Conservation (phyloP, 441 rosid genomes). For the Brassica balearica region DNA sequence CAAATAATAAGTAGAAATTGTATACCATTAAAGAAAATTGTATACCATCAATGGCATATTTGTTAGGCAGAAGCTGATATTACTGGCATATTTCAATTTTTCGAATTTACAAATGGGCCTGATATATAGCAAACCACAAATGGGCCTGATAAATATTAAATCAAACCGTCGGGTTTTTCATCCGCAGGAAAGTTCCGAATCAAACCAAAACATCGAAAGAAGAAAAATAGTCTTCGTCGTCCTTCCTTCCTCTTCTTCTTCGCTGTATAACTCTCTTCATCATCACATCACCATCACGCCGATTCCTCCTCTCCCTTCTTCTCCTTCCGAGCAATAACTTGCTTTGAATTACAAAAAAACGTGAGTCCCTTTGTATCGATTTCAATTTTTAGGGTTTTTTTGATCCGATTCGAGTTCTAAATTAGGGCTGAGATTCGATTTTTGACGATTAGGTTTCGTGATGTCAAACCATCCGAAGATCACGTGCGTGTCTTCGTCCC, state of each 20-base stretch:
- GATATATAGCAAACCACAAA: background rate
- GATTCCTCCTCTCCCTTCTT: background rate
- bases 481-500: constrained; percentile 57
- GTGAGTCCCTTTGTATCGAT: background rate
- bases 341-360: background rate
- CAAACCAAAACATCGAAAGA: background rate
- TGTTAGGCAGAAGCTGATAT: no score
- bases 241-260: background rate
- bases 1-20: constrained; percentile 7
- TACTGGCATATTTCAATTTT: no score
- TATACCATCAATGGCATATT: no score
- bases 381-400: background rate
- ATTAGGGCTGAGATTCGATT: constrained; percentile 19
- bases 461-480: constrained; percentile 55
- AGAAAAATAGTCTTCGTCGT: background rate
- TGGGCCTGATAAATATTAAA: constrained; percentile 1
- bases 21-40: background rate
- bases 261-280: constrained; percentile 9
- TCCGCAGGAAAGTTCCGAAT: background rate
- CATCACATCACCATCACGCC: background rate
- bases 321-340: background rate
- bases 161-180: background rate
- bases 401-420: background rate
- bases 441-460: background rate
- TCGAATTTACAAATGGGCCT: background rate